phyloP scores from a whole-genome alignment of 2,329 filamentous ascomycete genomes.

The Verticillium albo-atrum region DNA sequence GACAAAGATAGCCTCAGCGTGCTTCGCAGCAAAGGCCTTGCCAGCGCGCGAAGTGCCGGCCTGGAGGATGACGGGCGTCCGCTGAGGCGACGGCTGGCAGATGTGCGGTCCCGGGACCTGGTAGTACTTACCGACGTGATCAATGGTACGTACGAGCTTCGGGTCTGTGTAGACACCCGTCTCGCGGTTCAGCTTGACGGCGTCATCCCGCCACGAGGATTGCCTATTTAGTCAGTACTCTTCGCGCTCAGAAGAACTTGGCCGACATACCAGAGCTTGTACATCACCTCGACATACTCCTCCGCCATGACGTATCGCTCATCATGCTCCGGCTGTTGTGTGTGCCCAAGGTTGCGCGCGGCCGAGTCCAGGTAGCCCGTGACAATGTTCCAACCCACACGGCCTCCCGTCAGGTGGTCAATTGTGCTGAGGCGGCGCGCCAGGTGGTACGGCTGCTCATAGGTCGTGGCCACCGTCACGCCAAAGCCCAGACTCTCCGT shows the following conservation, averaged over 20 bases:
- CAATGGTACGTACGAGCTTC: constrained; percentile 53
- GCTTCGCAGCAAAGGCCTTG: constrained; percentile 56
- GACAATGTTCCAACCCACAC: constrained; percentile 50
- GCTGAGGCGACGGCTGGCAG: constrained; percentile 57
- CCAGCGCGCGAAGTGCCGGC: constrained; percentile 59
- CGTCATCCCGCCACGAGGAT: constrained; percentile 55
- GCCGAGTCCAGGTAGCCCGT: constrained; percentile 66
- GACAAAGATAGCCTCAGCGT: constrained; percentile 63
- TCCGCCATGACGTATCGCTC: constrained; percentile 57
- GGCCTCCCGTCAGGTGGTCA: constrained; percentile 62
- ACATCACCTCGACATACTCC: constrained; percentile 53
- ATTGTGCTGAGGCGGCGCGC: constrained; percentile 61
- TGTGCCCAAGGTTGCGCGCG: constrained; percentile 56
- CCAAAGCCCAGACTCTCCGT: constrained; percentile 66
- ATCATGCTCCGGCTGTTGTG: constrained; percentile 42
- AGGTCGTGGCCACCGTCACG: constrained; percentile 63
- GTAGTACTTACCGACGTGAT: constrained; percentile 58
- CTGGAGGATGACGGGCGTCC: constrained; percentile 61
- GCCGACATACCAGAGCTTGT: constrained; percentile 53
- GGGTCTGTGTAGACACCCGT: constrained; percentile 41
- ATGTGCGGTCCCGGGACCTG: constrained; percentile 55
- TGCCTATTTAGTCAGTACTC: constrained; percentile 17
- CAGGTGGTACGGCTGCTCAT: constrained; percentile 65
- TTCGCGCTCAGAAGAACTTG: neutral
- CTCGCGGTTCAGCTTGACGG: constrained; percentile 50